Evolutionary conservation across 805 yeast species (phyloP), one percentile per base, ranked within the genome.

Genomic region (Saccharomyces jurei): DNA sequence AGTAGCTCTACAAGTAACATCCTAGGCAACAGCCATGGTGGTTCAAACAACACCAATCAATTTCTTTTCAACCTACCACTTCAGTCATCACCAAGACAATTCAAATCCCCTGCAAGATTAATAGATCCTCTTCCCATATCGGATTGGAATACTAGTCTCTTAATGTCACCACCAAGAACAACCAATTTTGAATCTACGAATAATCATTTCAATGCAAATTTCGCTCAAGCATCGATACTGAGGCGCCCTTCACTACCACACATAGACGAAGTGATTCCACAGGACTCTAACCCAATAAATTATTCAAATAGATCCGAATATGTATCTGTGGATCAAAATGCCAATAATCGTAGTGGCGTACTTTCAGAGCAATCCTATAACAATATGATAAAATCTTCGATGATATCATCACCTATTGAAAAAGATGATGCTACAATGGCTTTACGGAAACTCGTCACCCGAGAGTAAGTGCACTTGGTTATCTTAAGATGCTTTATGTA

Each of bases 21-120:
- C 44, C 6, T 36, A 5, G 9, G 11, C 25, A 36, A n/a, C 25
- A 36, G 17, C 8, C 9, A 36, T 17, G 17, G 11, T 36, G 9
- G 25, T 11, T 8, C 17, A 1, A 36, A 36, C 13, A 36, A 36
- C 25, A 17, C 17, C 21, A 54, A 54, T 26, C 56, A 53, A 27
- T 52, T 52, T 26, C 53, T 56, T 41, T 48, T 54, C 17, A 52
- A 50, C 21, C 29, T 41, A 30, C 55, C 46, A 21, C 55, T 58
- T 6, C 46, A 51, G 26, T 58, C 58, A n/a, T 54, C 61, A 6
- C 56, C 56, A 49, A 56, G 60, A 2, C 57, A 60, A 9, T 55
- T 50, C 10, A 52, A 31, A 22, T 52, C 56, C 14, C 53, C 54
- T 21, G 54, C 54, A 9, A 46, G 49, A 26, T 51, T 57, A 29